Percentiles rank a stretch among this genome's conserved stretches.
These are phyloP conservation scores for Colletotrichum tropicicola DNA, from an alignment of 2,329 filamentous ascomycete species.

Conservation along the genomic window DNA sequence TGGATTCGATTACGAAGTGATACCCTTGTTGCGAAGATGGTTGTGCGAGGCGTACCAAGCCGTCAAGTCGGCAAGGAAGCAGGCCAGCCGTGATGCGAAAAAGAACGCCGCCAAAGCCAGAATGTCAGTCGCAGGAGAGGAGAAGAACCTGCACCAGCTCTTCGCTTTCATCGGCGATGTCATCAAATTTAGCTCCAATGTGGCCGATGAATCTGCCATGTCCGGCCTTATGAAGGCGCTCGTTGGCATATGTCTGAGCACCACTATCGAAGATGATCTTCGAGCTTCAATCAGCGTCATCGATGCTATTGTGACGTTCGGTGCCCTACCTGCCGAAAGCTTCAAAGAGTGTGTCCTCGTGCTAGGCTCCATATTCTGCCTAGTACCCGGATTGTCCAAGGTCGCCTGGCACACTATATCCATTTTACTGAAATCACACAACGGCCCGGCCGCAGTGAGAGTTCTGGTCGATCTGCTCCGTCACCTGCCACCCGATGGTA, in stretches of 20 bases:
- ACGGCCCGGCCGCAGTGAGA: conserved; percentile 74
- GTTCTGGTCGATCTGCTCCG: conserved; percentile 71
- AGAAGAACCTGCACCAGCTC: conserved; percentile 69
- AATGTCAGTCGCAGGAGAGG: conserved; percentile 57
- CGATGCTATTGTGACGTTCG: conserved; percentile 77
- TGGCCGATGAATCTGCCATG: conserved; percentile 70
- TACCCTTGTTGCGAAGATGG: conserved; percentile 70
- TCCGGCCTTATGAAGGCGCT: conserved; percentile 69
- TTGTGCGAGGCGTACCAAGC: conserved; percentile 64
- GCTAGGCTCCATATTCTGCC: conserved; percentile 75
- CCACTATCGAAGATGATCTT: conserved; percentile 71
- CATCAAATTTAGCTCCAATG: conserved; percentile 80
- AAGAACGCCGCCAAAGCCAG: conserved; percentile 49
- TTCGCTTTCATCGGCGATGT: conserved; percentile 74
- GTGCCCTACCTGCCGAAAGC: conserved; percentile 70
- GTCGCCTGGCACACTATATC: conserved; percentile 75
- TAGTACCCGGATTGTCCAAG: conserved; percentile 68
- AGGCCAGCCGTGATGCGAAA: conserved; percentile 50
- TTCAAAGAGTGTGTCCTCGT: conserved; percentile 75
- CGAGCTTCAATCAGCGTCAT: conserved; percentile 73
- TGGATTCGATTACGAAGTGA: conserved; percentile 74
- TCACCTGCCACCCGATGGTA: conserved; percentile 53
- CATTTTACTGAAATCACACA: conserved; percentile 77
- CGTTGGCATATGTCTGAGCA: conserved; percentile 74
- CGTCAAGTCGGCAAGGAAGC: conserved; percentile 60